phyloP scores from a whole-genome alignment of 768 basidiomycete genomes.

The Tylopilus rubrobrunneus region DNA sequence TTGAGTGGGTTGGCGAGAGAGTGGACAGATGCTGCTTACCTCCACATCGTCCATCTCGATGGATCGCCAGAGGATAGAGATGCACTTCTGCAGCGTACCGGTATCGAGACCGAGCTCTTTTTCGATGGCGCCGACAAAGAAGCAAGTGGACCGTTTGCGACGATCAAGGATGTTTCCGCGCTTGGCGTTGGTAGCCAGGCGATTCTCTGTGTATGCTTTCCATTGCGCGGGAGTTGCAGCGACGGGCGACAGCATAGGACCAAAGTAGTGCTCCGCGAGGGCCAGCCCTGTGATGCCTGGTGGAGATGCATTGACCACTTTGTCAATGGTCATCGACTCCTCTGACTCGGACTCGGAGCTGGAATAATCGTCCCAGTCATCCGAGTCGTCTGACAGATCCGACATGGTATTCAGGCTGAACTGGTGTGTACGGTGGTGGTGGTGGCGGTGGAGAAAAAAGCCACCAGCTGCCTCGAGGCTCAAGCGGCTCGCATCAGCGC shows the following conservation, averaged over 20 bases:
- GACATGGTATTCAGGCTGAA: background rate
- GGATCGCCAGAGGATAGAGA: background rate
- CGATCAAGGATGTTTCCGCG: background rate
- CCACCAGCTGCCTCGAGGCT: background rate
- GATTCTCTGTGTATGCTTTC: slow-evolving; percentile 5
- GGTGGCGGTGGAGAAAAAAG: background rate
- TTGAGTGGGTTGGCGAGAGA: no score
- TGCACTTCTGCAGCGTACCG: slow-evolving; percentile 3
- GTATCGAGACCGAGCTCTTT: background rate
- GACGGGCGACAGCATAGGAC: no score
- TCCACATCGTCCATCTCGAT: background rate
- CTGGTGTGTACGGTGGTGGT: background rate
- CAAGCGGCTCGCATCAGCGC: no score
- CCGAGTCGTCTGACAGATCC: background rate
- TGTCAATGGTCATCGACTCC: no score
- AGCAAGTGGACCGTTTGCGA: background rate
- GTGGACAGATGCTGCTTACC: no score
- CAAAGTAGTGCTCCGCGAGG: no score
- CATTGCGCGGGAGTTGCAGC: background rate
- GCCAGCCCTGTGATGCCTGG: background rate
- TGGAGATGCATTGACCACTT: background rate
- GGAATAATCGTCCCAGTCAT: background rate
- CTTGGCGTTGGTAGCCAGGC: background rate
- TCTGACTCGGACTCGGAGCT: background rate
- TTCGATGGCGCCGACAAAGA: slow-evolving; percentile 2